Base-by-base conservation (phyloP, 2,329 filamentous ascomycete genomes). In the Pseudogymnoascus sp. region DNA sequence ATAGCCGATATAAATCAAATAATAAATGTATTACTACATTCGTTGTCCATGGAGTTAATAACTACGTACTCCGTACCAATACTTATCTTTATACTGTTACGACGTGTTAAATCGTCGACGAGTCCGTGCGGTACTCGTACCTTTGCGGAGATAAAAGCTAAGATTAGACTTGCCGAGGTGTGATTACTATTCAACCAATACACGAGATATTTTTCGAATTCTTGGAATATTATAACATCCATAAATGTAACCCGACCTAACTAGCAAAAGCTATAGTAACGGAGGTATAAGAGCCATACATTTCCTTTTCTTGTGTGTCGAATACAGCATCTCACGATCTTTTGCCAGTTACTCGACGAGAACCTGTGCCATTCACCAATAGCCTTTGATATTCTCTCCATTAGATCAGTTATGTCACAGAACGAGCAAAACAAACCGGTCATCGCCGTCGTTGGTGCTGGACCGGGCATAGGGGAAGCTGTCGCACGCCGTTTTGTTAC, bases 401-500 rank as follows among this genome's bases (percentile, higher is more conserved):
- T 19, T 12, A 52, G 15, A 52, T 12, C 55, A 21, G 13, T n/a
- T 13, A 57, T 60, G 55, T 35, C 64, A 8, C 48, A 60, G 18
- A 65, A 65, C 28, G 28, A 56, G 3, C 13, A 57, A 34, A 60
- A 59, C 15, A 64, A 59, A 19, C 63, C 63, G 1, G 64, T 65
- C 59, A 55, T 65, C 23, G 64, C 64, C 10, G 59, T 65, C 45
- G 64, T 64, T 13, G 64, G 64, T 15, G 64, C 64, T 5, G 64
- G 64, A 2, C 64, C 64, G 8, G 63, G 64, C 3, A 65, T 65
- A 6, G 63, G 64, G 2, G 64, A 65, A 60, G 64, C 64, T 9
- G 63, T 64, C 8, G 64, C 64, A 23, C 64, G 64, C 13, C 60
- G 61, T 23, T 65, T 65, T 59, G 45, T 61, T 19, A 19, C 61